phyloP scores from a whole-genome alignment of 73 alveolate species.

The Tetrahymena thermophila region DNA sequence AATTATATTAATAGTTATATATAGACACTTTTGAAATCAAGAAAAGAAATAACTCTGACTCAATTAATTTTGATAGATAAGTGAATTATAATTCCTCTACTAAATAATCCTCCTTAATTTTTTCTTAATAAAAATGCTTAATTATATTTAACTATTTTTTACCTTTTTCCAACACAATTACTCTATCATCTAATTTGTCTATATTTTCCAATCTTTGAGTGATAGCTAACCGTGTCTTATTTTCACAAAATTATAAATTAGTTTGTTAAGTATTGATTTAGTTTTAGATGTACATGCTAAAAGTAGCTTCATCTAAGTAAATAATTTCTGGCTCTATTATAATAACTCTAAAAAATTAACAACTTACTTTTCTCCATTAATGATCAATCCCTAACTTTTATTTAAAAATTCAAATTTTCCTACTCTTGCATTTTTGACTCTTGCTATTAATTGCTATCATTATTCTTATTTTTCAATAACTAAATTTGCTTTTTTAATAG shows the following conservation, averaged over 20 bases:
- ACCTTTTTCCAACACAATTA: slow-evolving; percentile 62
- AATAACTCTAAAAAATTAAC: slow-evolving; percentile 49
- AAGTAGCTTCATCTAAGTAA: slow-evolving; percentile 64
- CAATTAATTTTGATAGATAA: too few species aligned
- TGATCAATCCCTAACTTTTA: slow-evolving; percentile 48
- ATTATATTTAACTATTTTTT: slow-evolving; percentile 53
- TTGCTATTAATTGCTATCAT: background rate
- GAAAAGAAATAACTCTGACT: too few species aligned
- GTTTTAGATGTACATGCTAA: slow-evolving; percentile 52
- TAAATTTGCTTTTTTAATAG: too few species aligned
- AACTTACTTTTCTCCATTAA: slow-evolving; percentile 58
- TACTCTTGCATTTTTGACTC: slow-evolving; percentile 18
- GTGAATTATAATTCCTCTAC: too few species aligned
- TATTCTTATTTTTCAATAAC: too few species aligned
- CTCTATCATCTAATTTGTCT: slow-evolving; percentile 48
- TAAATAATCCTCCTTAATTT: background rate
- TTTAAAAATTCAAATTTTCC: slow-evolving; percentile 10
- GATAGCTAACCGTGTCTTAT: slow-evolving; percentile 49
- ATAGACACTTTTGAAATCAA: too few species aligned
- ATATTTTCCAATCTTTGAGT: slow-evolving; percentile 63
- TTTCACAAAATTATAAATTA: slow-evolving; percentile 19
- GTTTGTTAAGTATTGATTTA: background rate
- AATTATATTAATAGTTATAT: too few species aligned
- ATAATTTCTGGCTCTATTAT: slow-evolving; percentile 45
- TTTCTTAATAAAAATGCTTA: background rate